Base-by-base conservation (phyloP, 2,329 filamentous ascomycete genomes). In the Didymosphaeria variabile region DNA sequence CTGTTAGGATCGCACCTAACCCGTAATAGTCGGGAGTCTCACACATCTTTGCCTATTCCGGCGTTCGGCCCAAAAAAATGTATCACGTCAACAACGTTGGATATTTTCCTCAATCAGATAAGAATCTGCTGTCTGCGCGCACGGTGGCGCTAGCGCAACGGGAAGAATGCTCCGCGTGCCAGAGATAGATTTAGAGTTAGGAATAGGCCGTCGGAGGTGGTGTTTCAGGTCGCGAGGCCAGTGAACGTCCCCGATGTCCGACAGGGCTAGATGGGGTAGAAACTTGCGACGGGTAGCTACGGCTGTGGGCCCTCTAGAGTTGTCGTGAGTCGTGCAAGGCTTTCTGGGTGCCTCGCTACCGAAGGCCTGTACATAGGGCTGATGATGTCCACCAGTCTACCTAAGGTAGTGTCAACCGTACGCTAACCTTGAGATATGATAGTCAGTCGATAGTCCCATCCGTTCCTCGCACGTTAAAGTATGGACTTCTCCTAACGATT, bases 191-290 rank as follows among this genome's bases (percentile, higher is more conserved):
- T 55, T 55, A 32, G n/a, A 45, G 52, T 44, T 44, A 23, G 51
- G 17, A 15, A 21, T 13, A 32, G 32, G 13, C 26, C 49, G 17
- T 29, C 21, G 8, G 23, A 19, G 21, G 53, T 21, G 8, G 29
- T 34, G 53, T 55, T 55, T 55, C 53, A 55, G 42, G 29, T 55
- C 31, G 17, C n/a, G n/a, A 26, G 23, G 42, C 42, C 38, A 23
- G 21, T n/a, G 53, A 46, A 55, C 53, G 31, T 55, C 40, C 53
- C 53, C 53, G 42, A 55, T 47, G 53, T 46, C 53, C 53, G 53
- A 17, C 19, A 32, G 21, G 21, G 19, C 19, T 54, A 19, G 38
- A 40, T 40, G 17, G 38, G 38, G 38, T n/a, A 40, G 38, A 40
- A 40, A 8, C 8, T 45, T 31, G 10, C 26, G 21, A 54, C 51